Evolutionary conservation across 306 rosid genomes (phyloP), one percentile per base, ranked within the genome.

Genomic region (Cicer judaicum): DNA sequence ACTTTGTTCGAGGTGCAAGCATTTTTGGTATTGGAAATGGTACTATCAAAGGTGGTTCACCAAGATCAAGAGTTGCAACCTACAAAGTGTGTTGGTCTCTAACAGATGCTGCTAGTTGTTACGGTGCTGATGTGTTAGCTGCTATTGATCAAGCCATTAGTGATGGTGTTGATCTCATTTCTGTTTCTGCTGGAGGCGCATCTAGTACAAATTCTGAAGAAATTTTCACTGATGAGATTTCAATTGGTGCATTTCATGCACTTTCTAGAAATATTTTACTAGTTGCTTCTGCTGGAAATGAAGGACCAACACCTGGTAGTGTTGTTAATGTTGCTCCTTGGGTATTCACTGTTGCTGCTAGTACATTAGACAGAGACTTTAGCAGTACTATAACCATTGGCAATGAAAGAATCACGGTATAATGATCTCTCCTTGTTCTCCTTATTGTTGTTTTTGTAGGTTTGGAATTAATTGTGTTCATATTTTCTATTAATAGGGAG

Each of bases 21-120:
- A 68, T 78, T 9, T 78, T 78, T 24, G 64, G 56, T 2, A 41
- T 39, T 41, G 81, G 81, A 11, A 78, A 78, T 29, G 81, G 81
- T 10, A 78, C 81, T 0, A 89, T 96, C 0, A 89, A 90, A 53
- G 98, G 98, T 7, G 98, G 98, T 2, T 89, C 98, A 1, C 96
- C 97, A 0, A 88, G 60, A 44, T 90, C 95, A 34, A 81, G 88
- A 0, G 87, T 92, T 49, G 99, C 87, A 42, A 78, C 92, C 0
- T 94, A 94, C 81, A 94, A 92, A 72, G 95, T 81, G 6, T 91
- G 97, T 10, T 91, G 94, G 94, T 77, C 79, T 0, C 68, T 14
- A 5, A 13, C 49, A 0, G 47, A 50, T 5, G 38, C 12, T 0
- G 70, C 68, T 0, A 60, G 63, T 1, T 94, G 98, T 78, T 74